These are phyloP conservation scores for Artemisia annua DNA, from an alignment of 129 eudicot species.

Conservation along the genomic window DNA sequence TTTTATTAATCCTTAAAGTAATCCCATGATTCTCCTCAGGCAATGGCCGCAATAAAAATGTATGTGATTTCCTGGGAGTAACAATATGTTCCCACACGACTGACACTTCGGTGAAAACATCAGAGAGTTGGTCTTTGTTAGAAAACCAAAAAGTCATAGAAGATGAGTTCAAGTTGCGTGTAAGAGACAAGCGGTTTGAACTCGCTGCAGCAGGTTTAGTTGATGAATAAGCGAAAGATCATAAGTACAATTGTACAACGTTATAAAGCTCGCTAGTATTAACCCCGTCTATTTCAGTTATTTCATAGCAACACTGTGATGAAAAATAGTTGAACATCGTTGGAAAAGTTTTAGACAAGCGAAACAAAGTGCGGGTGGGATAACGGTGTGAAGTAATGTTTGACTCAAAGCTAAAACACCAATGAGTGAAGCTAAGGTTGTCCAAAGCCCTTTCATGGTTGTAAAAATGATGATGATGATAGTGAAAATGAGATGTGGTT, in stretches of 20 bases:
- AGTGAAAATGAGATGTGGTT: slow-evolving; percentile 13
- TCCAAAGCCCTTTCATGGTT: slow-evolving; percentile 87
- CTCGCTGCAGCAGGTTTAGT: slow-evolving; percentile 52
- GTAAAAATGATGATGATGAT: background rate
- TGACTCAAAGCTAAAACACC: slow-evolving; percentile 87
- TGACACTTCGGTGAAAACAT: slow-evolving; percentile 44
- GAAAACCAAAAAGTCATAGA: slow-evolving; percentile 74
- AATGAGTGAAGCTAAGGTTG: slow-evolving; percentile 87
- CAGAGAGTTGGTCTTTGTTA: slow-evolving; percentile 72
- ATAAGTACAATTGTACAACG: slow-evolving; percentile 86
- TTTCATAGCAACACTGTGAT: slow-evolving; percentile 83
- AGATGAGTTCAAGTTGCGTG: slow-evolving; percentile 79
- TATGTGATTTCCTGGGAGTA: slow-evolving; percentile 61
- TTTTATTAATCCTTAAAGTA: slow-evolving; percentile 61
- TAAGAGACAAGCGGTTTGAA: slow-evolving; percentile 59
- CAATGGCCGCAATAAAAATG: slow-evolving; percentile 87
- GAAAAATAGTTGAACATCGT: slow-evolving; percentile 76
- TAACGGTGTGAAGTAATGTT: slow-evolving; percentile 57
- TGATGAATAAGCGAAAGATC: slow-evolving; percentile 60
- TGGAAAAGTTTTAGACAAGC: slow-evolving; percentile 53
- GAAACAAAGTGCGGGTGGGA: slow-evolving; percentile 87
- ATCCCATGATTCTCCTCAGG: slow-evolving; percentile 92
- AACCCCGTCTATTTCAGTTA: slow-evolving; percentile 96
- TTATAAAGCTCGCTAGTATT: slow-evolving; percentile 94
- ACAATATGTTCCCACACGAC: slow-evolving; percentile 90